phyloP scores from a whole-genome alignment of 495 filamentous ascomycete genomes.

The Jackrogersella minutella region DNA sequence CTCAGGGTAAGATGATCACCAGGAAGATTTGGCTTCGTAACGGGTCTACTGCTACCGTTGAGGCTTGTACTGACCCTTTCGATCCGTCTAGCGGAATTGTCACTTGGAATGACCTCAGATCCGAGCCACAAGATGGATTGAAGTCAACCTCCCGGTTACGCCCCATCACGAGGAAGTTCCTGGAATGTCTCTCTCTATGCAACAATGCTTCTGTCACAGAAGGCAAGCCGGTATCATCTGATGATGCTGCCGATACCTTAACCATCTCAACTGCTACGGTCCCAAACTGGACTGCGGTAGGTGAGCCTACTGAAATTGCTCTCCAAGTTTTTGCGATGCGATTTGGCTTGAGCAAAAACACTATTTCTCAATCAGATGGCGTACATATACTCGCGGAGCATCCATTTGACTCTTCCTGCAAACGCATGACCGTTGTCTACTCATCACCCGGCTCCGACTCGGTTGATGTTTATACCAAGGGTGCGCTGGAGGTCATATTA shows the following conservation, averaged over 20 bases:
- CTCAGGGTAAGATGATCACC: constrained; percentile 67
- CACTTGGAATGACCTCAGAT: constrained; percentile 39
- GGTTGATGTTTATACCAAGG: constrained; percentile 62
- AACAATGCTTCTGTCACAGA: constrained; percentile 71
- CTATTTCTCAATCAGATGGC: constrained; percentile 25
- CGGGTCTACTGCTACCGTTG: constrained; percentile 43
- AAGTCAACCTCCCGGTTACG: constrained; percentile 19
- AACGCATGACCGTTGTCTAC: constrained; percentile 67
- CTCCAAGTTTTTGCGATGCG: constrained; percentile 57
- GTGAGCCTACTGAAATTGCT: constrained; percentile 67
- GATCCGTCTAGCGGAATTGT: constrained; percentile 57
- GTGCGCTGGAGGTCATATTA: constrained; percentile 64
- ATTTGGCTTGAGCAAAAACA: constrained; percentile 46
- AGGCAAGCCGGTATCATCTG: constrained; percentile 63
- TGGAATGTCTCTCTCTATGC: constrained; percentile 69
- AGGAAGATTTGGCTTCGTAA: constrained; percentile 59
- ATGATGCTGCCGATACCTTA: constrained; percentile 46
- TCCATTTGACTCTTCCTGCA: constrained; percentile 68
- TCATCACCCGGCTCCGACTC: constrained; percentile 35
- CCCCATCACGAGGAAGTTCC: constrained; percentile 41
- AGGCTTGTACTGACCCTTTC: constrained; percentile 55
- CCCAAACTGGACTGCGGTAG: constrained; percentile 57
- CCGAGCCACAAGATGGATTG: constrained; percentile 13
- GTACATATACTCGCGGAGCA: constrained; percentile 59
- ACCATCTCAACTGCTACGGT: constrained; percentile 42